Evolutionary conservation across 108 stramenopile genomes (phyloP), one percentile per base, ranked within the genome.

Genomic region (Epithemia pelagica): DNA sequence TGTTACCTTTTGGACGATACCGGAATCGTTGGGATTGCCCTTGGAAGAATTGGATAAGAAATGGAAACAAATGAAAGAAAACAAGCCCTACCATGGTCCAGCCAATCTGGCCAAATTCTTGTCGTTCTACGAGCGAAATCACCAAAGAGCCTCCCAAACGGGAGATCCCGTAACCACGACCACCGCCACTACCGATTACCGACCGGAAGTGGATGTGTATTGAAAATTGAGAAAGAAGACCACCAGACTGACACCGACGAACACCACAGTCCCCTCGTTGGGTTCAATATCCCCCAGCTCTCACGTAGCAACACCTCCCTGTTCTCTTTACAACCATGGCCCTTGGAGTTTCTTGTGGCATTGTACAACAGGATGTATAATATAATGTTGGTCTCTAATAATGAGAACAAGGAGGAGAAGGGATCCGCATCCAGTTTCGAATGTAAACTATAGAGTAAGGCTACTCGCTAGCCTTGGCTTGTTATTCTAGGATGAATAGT

Each of bases 41-140:
- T 62, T 90, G 30, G 56, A 72, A 24, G 89, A 90, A 65, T 59
- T 82, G 31, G 89, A 90, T 51, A 73, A 64, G 10, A 75, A 82
- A 52, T 90, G 89, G 89, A 54, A 74, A 53, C 37, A 76, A 62
- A 83, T 74, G 10, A 55, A 77, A 28, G 59, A 59, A 62, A 80
- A 78, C 2, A 32, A 54, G 33, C 72, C 75, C 3, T 86, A 86
- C 60, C 64, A 71, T 26, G 89, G 89, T 29, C 66, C 78, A 10
- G 85, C 86, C 21, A 81, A 65, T 32, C 70, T 75, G 63, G 78
- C 82, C 3, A 62, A 70, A 54, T 82, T 82, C 73, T 46, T 82
- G 22, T 84, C 83, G 20, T 72, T 71, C 30, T 80, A 76, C 61
- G 88, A 89, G 54, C 76, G 83, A 27, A 51, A 51, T 18, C 67